phyloP scores from a whole-genome alignment of 176 grass and related monocot genomes.

The Musa acuminata region DNA sequence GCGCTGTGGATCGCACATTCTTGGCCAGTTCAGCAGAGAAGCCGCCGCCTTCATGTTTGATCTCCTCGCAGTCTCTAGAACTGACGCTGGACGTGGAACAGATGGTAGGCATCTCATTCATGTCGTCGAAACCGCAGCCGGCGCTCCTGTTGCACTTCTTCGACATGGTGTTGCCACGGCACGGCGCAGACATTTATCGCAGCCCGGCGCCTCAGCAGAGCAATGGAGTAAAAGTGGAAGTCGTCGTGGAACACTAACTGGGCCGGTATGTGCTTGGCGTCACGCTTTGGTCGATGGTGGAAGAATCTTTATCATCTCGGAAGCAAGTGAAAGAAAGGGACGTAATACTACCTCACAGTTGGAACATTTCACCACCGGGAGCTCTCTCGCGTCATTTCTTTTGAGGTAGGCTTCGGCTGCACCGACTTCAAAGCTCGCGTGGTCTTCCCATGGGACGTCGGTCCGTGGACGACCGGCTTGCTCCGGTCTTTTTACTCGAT shows the following conservation, averaged over 20 bases:
- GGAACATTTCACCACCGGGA: background rate
- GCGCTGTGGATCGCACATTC: background rate
- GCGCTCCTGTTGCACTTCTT: background rate
- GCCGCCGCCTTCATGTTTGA: background rate
- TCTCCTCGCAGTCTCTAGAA: no score
- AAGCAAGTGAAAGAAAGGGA: background rate
- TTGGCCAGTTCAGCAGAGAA: background rate
- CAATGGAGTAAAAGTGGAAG: background rate
- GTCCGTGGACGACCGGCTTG: background rate
- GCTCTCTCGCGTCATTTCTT: background rate
- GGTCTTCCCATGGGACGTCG: background rate
- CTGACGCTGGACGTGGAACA: background rate
- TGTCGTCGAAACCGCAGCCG: background rate
- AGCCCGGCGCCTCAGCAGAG: no score
- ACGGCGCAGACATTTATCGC: background rate
- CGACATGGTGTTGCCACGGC: background rate
- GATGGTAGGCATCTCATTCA: background rate
- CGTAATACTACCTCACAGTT: background rate
- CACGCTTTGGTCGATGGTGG: background rate
- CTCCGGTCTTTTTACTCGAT: background rate
- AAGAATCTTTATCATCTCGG: background rate
- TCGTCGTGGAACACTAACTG: slow-evolving; percentile 1
- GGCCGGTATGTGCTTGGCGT: background rate
- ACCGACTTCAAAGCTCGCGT: background rate
- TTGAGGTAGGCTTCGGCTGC: background rate